A percentile compares a stretch with the other conserved stretches of the same genome.
Evolutionary conservation across 1,284 basidiomycete species (phyloP).

Genomic region (Gymnopus androsaceus): DNA sequence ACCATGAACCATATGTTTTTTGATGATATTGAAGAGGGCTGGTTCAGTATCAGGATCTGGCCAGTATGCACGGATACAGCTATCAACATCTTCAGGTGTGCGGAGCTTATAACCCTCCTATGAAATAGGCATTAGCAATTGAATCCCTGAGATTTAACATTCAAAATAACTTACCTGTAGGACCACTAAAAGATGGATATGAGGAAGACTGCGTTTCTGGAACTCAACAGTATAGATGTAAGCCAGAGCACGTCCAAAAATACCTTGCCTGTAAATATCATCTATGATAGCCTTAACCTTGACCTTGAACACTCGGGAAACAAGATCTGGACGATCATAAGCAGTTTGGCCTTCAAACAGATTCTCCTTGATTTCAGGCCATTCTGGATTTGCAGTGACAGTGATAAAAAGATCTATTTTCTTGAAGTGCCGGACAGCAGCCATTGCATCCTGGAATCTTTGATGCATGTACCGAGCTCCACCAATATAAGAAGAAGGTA

Average conservation of each 20-base stretch:
- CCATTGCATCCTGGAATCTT: slow-evolving; percentile 45
- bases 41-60: slow-evolving; percentile 22
- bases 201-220: slow-evolving; percentile 39
- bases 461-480: slow-evolving; percentile 43
- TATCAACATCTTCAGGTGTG: slow-evolving; percentile 28
- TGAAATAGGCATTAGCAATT: no score
- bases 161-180: slow-evolving; percentile 22
- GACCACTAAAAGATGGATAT: slow-evolving; percentile 37
- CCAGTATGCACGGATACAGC: slow-evolving; percentile 30
- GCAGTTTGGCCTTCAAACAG: slow-evolving; percentile 37
- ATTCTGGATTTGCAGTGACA: slow-evolving; percentile 46
- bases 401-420: slow-evolving; percentile 47
- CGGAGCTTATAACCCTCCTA: no score
- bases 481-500: slow-evolving; percentile 41
- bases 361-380: slow-evolving; percentile 39
- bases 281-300: slow-evolving; percentile 34
- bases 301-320: slow-evolving; percentile 39
- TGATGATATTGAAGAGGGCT: slow-evolving; percentile 26
- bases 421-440: slow-evolving; percentile 33
- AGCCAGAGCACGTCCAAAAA: slow-evolving; percentile 24
- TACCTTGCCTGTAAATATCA: not conserved
- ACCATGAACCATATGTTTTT: slow-evolving; percentile 37
- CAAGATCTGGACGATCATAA: slow-evolving; percentile 43
- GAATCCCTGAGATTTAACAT: slow-evolving; percentile 8
- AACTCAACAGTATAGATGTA: slow-evolving; percentile 40